These are phyloP conservation scores for Diaporthe ampelina DNA, from an alignment of 2,329 filamentous ascomycete genomes.

Conservation along the genomic window DNA sequence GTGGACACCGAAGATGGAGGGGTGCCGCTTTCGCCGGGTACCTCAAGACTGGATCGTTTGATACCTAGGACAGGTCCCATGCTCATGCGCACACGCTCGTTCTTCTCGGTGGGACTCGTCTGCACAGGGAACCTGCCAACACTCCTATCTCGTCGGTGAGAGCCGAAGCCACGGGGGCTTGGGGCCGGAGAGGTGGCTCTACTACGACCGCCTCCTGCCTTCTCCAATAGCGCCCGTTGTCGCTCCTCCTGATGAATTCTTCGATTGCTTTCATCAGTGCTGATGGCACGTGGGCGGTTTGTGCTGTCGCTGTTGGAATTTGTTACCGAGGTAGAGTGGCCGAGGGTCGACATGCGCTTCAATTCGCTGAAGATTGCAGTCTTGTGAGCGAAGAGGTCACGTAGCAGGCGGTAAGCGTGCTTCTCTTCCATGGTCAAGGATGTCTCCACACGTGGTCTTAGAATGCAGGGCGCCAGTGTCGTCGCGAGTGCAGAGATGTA, in stretches of 20 bases:
- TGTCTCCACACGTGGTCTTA: constrained; percentile 88
- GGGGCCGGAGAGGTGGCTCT: constrained; percentile 82
- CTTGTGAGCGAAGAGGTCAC: constrained; percentile 94
- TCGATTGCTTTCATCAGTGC: constrained; percentile 95
- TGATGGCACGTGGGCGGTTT: constrained; percentile 85
- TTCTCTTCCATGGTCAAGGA: constrained; percentile 96
- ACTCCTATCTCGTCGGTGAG: constrained; percentile 86
- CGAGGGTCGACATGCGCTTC: constrained; percentile 86
- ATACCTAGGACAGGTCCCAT: constrained; percentile 63
- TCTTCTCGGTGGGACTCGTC: constrained; percentile 65
- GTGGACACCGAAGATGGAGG: constrained; percentile 48
- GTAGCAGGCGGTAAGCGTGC: constrained; percentile 89
- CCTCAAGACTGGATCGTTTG: constrained; percentile 82
- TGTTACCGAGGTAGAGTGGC: constrained; percentile 70
- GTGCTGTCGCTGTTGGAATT: constrained; percentile 50
- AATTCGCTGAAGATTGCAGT: constrained; percentile 95
- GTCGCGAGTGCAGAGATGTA: constrained; percentile 84
- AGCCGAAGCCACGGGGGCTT: constrained; percentile 58
- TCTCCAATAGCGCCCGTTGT: constrained; percentile 82
- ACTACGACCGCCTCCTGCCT: constrained; percentile 74
- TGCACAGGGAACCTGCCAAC: constrained; percentile 84
- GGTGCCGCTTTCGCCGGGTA: constrained; percentile 73
- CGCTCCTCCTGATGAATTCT: constrained; percentile 95
- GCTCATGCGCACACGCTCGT: constrained; percentile 65
- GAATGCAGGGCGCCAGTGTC: constrained; percentile 84